phyloP scores from a whole-genome alignment of 202 grass and related monocot genomes.

The Zoysia matrella region DNA sequence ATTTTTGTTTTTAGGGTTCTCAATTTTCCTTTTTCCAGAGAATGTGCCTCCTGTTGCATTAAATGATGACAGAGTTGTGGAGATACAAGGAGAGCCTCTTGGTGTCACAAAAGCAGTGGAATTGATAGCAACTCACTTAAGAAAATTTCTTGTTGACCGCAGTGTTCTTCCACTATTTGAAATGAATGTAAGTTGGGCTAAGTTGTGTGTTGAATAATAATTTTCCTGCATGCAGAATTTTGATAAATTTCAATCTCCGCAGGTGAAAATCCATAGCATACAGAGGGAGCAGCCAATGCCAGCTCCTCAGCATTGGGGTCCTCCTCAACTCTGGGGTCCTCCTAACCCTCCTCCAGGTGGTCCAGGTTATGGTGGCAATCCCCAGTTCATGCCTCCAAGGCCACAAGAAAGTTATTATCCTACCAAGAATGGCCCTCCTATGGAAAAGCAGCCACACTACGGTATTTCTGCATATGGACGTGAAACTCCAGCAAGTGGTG shows the following conservation, averaged over 20 bases:
- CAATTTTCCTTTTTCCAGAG: conserved; percentile 52
- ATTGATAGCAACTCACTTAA: conserved; percentile 76
- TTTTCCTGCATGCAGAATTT: conserved; percentile 26
- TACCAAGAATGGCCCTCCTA: conserved; percentile 54
- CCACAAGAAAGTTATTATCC: conserved; percentile 77
- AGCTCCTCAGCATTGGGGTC: conserved; percentile 75
- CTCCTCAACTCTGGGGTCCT: conserved; percentile 78
- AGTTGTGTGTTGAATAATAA: conserved; percentile 42
- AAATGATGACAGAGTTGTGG: conserved; percentile 89
- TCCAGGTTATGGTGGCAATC: conserved; percentile 61
- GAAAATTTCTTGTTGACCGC: conserved; percentile 95
- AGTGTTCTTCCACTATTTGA: conserved; percentile 87
- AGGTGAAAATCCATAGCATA: conserved; percentile 68
- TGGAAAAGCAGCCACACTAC: conserved; percentile 84
- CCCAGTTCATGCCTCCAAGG: conserved; percentile 74
- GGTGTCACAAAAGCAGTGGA: conserved; percentile 87
- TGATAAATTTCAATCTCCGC: conserved; percentile 30
- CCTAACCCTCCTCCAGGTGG: conserved; percentile 60
- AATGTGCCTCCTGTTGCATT: conserved; percentile 88
- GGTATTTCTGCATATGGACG: conserved; percentile 80
- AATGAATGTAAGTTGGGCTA: conserved; percentile 56
- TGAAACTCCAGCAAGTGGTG: conserved; percentile 55
- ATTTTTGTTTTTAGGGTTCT: conserved; percentile 16
- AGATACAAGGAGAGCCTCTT: conserved; percentile 86
- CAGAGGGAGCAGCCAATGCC: conserved; percentile 80